Conservation (phyloP, 106 monocot species). For the Allium sativum region DNA sequence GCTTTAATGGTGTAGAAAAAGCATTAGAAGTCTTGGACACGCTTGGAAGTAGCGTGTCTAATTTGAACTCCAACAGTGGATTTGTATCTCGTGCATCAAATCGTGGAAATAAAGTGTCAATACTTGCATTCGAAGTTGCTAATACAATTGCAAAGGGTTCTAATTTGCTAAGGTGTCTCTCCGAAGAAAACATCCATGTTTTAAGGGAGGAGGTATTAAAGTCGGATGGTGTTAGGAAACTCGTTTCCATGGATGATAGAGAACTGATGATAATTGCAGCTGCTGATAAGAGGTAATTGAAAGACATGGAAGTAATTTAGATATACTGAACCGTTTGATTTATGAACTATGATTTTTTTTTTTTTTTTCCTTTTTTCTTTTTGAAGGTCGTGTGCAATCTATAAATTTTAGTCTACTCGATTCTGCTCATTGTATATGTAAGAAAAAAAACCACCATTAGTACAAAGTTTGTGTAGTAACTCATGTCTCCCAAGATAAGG, state of each 20-base stretch:
- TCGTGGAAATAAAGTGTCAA: constrained; percentile 48
- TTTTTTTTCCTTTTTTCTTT: no score
- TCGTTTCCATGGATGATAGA: constrained; percentile 33
- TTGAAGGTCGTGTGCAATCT: no score
- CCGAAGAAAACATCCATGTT: constrained; percentile 48
- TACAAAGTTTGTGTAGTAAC: no score
- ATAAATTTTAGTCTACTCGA: no score
- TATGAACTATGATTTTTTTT: no score
- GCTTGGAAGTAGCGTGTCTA: constrained; percentile 71
- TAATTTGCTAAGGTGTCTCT: constrained; percentile 44
- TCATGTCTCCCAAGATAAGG: no score
- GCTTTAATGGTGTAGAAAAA: constrained; percentile 55
- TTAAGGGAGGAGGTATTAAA: constrained; percentile 51
- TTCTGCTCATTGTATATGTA: no score
- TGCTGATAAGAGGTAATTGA: constrained; percentile 51
- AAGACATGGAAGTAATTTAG: background rate
- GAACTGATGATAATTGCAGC: constrained; percentile 50
- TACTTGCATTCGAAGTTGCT: constrained; percentile 82
- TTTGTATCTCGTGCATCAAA: constrained; percentile 31
- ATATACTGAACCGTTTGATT: no score
- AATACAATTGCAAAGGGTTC: constrained; percentile 80
- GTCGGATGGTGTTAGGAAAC: constrained; percentile 51
- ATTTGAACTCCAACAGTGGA: constrained; percentile 47
- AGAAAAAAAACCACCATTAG: no score
- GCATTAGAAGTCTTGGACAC: constrained; percentile 75